A percentile compares a stretch with the other conserved stretches of the same genome.
Conservation (phyloP, 2,329 filamentous ascomycete genomes). For the Microdochium paspali region DNA sequence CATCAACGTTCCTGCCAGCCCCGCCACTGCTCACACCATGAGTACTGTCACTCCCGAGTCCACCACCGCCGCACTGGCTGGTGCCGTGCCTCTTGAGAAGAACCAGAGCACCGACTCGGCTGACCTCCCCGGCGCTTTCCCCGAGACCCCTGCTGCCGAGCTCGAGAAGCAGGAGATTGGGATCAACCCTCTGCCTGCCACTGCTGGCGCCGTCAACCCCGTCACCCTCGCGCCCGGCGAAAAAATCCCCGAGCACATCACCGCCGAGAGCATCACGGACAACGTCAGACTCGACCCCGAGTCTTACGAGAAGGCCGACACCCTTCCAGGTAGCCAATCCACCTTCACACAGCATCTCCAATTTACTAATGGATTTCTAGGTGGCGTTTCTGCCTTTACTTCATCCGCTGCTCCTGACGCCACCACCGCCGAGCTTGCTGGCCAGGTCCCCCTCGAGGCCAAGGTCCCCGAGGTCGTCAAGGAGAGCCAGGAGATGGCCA, state of each 20-base stretch:
- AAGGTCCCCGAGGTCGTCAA: constrained; percentile 56
- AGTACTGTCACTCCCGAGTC: constrained; percentile 62
- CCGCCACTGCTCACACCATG: constrained; percentile 42
- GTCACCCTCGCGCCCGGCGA: constrained; percentile 72
- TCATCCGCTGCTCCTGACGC: constrained; percentile 29
- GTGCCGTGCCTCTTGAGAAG: constrained; percentile 51
- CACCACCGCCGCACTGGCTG: constrained; percentile 62
- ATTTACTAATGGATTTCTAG: constrained; percentile 8
- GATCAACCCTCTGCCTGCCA: constrained; percentile 53
- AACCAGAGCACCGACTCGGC: constrained; percentile 22
- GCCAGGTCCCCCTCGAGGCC: constrained; percentile 31
- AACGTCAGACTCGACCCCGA: constrained; percentile 73
- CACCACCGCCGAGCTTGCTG: constrained; percentile 29
- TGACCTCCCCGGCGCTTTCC: constrained; percentile 58
- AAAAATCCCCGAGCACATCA: constrained; percentile 63
- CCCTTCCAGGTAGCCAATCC: constrained; percentile 34
- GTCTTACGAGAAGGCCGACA: constrained; percentile 76
- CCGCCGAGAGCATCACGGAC: constrained; percentile 56
- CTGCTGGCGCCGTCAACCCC: constrained; percentile 63
- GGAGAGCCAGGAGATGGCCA: constrained; percentile 61
- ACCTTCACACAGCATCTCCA: neutral
- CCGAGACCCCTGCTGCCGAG: constrained; percentile 55
- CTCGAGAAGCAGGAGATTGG: constrained; percentile 40
- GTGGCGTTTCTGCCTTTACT: constrained; percentile 10
- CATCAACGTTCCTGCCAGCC: constrained; percentile 38